Evolutionary conservation across 2,329 filamentous ascomycete species (phyloP).

Genomic region (Plenodomus lindquistii): DNA sequence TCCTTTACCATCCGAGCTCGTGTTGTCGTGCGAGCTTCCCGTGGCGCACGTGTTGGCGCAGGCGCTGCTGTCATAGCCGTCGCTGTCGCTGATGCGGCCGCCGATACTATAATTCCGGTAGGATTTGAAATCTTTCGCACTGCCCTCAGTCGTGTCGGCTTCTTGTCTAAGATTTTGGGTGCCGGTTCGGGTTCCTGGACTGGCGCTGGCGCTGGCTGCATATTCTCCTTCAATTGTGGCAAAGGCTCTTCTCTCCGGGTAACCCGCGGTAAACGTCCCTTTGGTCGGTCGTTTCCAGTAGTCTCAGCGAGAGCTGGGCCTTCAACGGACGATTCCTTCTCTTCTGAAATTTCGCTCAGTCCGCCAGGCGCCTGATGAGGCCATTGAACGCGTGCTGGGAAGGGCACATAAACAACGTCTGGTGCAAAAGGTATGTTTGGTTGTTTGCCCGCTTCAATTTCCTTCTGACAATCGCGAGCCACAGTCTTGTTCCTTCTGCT

Average conservation of each 20-base stretch:
- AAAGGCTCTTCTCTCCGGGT: conserved; percentile 28
- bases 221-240: conserved; percentile 43
- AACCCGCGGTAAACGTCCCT: conserved; percentile 28
- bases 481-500: conserved; percentile 54
- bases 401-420: conserved; percentile 54
- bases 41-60: conserved; percentile 33
- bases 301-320: conserved; percentile 49
- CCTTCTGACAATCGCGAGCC: conserved; percentile 54
- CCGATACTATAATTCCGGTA: conserved; percentile 29
- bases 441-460: conserved; percentile 52
- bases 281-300: conserved; percentile 49
- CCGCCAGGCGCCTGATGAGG: conserved; percentile 36
- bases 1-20: conserved; percentile 33
- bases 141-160: conserved; percentile 41
- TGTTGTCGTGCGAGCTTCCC: conserved; percentile 32
- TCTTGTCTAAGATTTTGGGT: conserved; percentile 38
- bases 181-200: conserved; percentile 29
- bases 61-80: conserved; percentile 32
- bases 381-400: conserved; percentile 46
- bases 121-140: conserved; percentile 44
- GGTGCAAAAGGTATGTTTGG: conserved; percentile 55
- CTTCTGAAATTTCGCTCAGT: conserved; percentile 46
- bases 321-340: conserved; percentile 46
- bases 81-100: conserved; percentile 21
- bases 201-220: conserved; percentile 34